These are phyloP conservation scores for Backusella luteola DNA, from an alignment of 192 early-diverging fungal species.

Conservation along the genomic window DNA sequence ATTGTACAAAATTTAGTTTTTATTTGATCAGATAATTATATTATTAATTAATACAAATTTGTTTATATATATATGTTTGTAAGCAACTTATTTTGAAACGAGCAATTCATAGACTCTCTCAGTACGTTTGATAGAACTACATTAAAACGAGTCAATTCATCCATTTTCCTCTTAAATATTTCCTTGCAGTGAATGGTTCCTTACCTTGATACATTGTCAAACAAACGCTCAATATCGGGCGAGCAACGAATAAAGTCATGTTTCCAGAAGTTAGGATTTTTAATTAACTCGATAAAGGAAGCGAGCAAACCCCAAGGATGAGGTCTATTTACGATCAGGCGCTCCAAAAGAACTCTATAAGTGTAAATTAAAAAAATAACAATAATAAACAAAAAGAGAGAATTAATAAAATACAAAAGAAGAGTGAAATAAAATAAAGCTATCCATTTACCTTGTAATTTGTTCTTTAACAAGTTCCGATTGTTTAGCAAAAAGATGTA, in stretches of 20 bases:
- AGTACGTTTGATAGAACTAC: neutral
- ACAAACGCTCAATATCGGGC: constrained; percentile 77
- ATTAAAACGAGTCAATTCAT: neutral
- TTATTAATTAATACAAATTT: neutral
- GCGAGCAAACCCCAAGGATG: constrained; percentile 98
- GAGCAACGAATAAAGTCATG: constrained; percentile 63
- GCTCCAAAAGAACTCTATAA: constrained; percentile 85
- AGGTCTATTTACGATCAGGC: constrained; percentile 93
- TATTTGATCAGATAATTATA: neutral
- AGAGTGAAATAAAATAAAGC: neutral
- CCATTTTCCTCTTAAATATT: neutral
- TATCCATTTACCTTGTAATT: constrained; percentile 67
- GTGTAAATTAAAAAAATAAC: neutral
- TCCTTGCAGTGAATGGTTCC: neutral
- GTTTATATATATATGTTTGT: neutral
- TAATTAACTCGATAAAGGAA: constrained; percentile 95
- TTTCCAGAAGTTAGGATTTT: constrained; percentile 74
- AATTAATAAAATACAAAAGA: neutral
- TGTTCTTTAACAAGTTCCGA: constrained; percentile 87
- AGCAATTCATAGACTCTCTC: neutral
- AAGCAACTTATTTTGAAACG: neutral
- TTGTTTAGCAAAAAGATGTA: constrained; percentile 80
- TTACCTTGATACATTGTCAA: constrained; percentile 62
- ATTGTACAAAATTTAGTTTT: no score
- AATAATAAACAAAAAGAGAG: neutral